Base-by-base conservation (phyloP, 148 eudicot species). In the Mesembryanthemum crystallinum region DNA sequence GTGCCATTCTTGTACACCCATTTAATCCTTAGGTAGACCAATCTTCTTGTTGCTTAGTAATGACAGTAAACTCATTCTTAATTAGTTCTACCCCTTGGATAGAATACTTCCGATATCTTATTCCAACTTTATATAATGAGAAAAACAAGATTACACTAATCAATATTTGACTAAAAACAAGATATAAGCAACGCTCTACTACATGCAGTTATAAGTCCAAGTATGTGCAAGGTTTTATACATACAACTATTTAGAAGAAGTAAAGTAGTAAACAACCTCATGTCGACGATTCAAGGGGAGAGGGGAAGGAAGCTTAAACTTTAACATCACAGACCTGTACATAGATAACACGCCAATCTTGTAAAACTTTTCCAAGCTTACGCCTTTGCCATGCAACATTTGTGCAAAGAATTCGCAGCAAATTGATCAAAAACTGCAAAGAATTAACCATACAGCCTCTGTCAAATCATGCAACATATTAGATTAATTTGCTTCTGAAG, bases 301-400 rank as follows among this genome's bases (percentile, higher is more conserved):
- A 8, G 14, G 49, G 14, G 11, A 45, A 1, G 9, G 9, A 13
- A 45, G 12, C 49, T 45, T 45, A 45, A 45, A 11, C 49, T 45
- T 45, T 8, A 70, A 67, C 37, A 39, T 64, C 81, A 76, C 88
- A 81, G 55, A 90, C 99, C 99, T 95, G 97, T 24, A 92, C 85
- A 74, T 87, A 84, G 63, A 91, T 86, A 71, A 92, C 87, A 65
- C 94, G 89, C 99, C 99, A 95, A 77, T 95, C 99, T 78, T 95
- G 97, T 79, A 95, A 89, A 76, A 90, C 79, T 80, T 92, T 95
- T 67, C 99, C 99, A 73, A 95, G 99, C 84, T 95, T 92, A 74
- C 99, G 99, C 85, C 99, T 88, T 86, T 95, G 99, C 99, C 99
- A 95, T 63, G 99, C 94, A 77, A 89, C 81, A 84, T 95, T 95